Percentiles rank a stretch among this genome's conserved stretches.
Conservation (phyloP, 441 rosid species). For the Populus hybrid region DNA sequence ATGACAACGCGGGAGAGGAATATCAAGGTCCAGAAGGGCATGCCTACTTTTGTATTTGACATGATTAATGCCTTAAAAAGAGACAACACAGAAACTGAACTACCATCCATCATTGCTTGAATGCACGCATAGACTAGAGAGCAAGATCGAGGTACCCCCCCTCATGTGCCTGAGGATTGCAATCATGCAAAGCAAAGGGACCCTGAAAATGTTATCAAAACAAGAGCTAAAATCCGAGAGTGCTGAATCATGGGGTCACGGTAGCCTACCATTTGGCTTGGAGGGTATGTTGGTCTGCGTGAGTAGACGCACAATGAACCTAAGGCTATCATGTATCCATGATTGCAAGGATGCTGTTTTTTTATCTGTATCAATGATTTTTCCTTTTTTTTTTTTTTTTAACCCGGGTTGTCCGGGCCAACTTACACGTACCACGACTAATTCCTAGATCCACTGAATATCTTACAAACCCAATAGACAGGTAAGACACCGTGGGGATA, state of each 20-base stretch:
- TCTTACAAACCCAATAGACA: too few relatives aligned
- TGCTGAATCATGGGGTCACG: slow-evolving; percentile 2
- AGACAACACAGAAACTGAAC: neutral
- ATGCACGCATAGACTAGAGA: neutral
- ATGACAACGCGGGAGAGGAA: neutral
- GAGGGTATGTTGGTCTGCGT: neutral
- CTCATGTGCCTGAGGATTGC: neutral
- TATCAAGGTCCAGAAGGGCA: neutral
- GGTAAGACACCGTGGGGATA: too few relatives aligned
- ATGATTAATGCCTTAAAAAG: neutral
- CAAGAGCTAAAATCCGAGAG: slow-evolving; percentile 8
- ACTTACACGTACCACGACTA: too few relatives aligned
- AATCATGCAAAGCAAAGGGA: slow-evolving; percentile 1
- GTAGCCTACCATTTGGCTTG: neutral
- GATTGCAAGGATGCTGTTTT: neutral
- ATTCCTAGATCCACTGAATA: rapidly evolving
- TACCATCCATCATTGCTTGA: neutral
- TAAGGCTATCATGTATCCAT: neutral
- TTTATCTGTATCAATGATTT: neutral
- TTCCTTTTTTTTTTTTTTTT: too few relatives aligned
- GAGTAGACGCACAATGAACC: neutral
- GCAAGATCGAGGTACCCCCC: neutral
- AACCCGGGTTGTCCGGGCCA: too few relatives aligned
- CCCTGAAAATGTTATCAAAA: neutral
- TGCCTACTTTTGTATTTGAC: neutral